Percentiles rank a stretch among this genome's conserved stretches.
Evolutionary conservation across 2,329 filamentous ascomycete species (phyloP).

Genomic region (Aureobasidium sp.): DNA sequence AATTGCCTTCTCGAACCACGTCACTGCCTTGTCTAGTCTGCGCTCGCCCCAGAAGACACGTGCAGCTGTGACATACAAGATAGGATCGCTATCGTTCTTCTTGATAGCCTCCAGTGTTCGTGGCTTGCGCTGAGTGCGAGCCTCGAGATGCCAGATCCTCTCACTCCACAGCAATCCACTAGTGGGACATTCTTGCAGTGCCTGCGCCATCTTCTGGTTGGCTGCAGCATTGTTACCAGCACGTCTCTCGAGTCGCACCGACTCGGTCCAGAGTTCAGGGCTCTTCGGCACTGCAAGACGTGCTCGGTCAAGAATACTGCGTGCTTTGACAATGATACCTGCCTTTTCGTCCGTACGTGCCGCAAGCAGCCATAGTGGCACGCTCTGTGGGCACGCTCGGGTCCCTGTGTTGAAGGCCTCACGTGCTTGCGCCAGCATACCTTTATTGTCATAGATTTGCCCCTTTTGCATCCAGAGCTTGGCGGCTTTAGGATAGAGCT

Average conservation of each 20-base stretch:
- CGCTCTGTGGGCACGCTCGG: constrained; percentile 74
- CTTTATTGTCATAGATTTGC: constrained; percentile 84
- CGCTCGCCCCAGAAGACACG: constrained; percentile 95
- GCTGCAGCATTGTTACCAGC: constrained; percentile 78
- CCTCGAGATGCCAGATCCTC: constrained; percentile 90
- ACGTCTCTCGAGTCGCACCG: constrained; percentile 85
- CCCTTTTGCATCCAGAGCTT: constrained; percentile 99
- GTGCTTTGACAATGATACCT: constrained; percentile 81
- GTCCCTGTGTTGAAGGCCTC: constrained; percentile 87
- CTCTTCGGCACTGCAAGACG: constrained; percentile 81
- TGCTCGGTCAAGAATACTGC: constrained; percentile 86
- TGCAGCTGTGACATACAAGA: constrained; percentile 83
- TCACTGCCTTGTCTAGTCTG: constrained; percentile 85
- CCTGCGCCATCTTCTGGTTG: constrained; percentile 86
- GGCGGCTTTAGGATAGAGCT: constrained; percentile 74
- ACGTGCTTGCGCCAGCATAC: constrained; percentile 73
- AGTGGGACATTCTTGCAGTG: constrained; percentile 82
- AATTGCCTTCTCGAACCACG: constrained; percentile 95
- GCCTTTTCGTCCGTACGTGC: constrained; percentile 78
- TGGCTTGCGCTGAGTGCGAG: constrained; percentile 85
- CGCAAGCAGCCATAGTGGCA: constrained; percentile 84
- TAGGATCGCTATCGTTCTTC: constrained; percentile 87
- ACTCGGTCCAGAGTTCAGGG: constrained; percentile 81
- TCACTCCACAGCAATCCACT: constrained; percentile 88
- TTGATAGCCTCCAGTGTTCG: constrained; percentile 91